phyloP scores from a whole-genome alignment of 768 basidiomycete genomes.

The Tephrocybe sp. region DNA sequence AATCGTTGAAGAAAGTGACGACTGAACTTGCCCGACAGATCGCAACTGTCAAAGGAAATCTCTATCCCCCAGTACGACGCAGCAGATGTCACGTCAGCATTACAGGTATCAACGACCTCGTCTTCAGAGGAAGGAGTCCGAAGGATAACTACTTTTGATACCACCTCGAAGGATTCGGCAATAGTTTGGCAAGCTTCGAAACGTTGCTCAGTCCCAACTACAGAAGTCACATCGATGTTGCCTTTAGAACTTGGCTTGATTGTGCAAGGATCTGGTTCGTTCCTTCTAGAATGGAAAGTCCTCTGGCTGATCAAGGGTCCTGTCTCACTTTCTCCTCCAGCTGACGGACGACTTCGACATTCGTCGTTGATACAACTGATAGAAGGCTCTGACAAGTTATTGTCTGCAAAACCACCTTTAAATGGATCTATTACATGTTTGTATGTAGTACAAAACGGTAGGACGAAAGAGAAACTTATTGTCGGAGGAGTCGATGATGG shows the following conservation, averaged over 20 bases:
- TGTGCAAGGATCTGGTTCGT: constrained; percentile 65
- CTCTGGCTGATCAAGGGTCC: neutral
- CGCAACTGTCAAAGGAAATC: constrained; percentile 20
- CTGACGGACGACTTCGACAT: constrained; percentile 52
- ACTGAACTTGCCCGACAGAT: neutral
- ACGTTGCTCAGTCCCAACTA: neutral
- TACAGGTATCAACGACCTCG: constrained; percentile 20
- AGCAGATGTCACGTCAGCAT: constrained; percentile 20
- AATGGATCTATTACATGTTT: constrained; percentile 49
- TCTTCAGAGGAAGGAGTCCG: constrained; percentile 15
- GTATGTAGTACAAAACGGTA: constrained; percentile 53
- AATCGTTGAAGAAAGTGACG: neutral
- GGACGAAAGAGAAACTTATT: constrained; percentile 62
- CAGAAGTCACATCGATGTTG: constrained; percentile 38
- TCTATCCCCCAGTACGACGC: constrained; percentile 16
- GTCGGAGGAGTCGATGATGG: constrained; percentile 82
- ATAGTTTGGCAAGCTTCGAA: constrained; percentile 28
- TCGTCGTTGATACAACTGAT: constrained; percentile 44
- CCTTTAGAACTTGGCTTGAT: constrained; percentile 60
- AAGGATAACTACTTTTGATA: constrained; percentile 6
- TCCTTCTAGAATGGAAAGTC: no score
- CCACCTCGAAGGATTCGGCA: neutral
- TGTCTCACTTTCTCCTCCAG: constrained; percentile 28
- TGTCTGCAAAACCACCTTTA: constrained; percentile 39
- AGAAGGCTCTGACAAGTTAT: constrained; percentile 19